These are phyloP conservation scores for Pythium insidiosum DNA, from an alignment of 352 stramenopile species.

Conservation along the genomic window DNA sequence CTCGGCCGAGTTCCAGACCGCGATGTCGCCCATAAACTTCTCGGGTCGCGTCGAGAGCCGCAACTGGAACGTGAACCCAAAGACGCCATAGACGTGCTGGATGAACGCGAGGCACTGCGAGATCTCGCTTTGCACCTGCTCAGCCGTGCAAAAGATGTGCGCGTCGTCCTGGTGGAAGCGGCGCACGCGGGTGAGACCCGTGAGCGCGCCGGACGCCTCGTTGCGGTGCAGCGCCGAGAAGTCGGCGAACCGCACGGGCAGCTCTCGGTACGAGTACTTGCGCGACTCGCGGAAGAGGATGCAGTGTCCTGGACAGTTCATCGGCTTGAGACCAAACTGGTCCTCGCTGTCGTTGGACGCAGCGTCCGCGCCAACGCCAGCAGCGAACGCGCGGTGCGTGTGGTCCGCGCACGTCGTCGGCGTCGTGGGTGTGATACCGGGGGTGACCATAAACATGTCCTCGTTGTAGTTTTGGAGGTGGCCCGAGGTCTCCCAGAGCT, in stretches of 20 bases:
- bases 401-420: conserved; percentile 1
- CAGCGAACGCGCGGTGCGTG: conserved; percentile 13
- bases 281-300: conserved; percentile 94
- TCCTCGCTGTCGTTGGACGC: conserved; percentile 75
- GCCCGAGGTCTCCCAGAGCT: conserved; percentile 96
- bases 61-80: conserved; percentile 94
- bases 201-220: conserved; percentile 93
- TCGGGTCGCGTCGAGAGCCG: conserved; percentile 92
- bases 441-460: conserved; percentile 92
- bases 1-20: conserved; percentile 91
- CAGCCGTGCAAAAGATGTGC: conserved; percentile 96
- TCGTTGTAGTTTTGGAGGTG: conserved; percentile 96
- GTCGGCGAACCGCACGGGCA: conserved; percentile 92
- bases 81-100: conserved; percentile 91
- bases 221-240: conserved; percentile 95
- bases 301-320: conserved; percentile 98
- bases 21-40: conserved; percentile 91
- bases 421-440: conserved; percentile 34
- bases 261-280: conserved; percentile 93
- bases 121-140: conserved; percentile 96
- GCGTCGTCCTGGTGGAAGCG: conserved; percentile 98
- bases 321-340: conserved; percentile 96
- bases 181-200: conserved; percentile 94
- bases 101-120: conserved; percentile 90
- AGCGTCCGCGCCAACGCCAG: no score